Evolutionary conservation across 2,329 filamentous ascomycete genomes (phyloP).

Genomic region (Fonsecaea multimorphosa): DNA sequence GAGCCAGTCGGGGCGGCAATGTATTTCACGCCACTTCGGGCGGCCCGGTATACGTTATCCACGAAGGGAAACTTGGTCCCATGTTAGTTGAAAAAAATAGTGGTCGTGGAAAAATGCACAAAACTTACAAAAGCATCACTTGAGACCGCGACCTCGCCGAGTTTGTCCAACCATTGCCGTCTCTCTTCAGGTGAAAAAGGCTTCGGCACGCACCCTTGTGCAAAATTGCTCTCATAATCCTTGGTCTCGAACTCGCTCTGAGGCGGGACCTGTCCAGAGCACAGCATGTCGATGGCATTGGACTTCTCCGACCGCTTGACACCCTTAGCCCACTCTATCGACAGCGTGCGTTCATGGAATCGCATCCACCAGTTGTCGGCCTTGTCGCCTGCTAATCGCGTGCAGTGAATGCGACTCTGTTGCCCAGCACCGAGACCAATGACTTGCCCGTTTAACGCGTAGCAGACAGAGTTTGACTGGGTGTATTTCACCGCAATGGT

Average conservation of each 20-base stretch:
- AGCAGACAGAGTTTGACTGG: slow-evolving; percentile 98
- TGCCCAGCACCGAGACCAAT: slow-evolving; percentile 94
- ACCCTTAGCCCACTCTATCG: slow-evolving; percentile 95
- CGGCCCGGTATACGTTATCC: slow-evolving; percentile 94
- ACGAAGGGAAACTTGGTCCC: slow-evolving; percentile 84
- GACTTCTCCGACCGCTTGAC: slow-evolving; percentile 96
- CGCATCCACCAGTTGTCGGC: slow-evolving; percentile 99
- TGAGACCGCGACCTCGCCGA: slow-evolving; percentile 77
- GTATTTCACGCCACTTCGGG: slow-evolving; percentile 90
- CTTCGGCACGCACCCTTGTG: slow-evolving; percentile 72
- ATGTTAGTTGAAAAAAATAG: not conserved
- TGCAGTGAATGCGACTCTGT: slow-evolving; percentile 98
- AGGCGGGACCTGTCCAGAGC: slow-evolving; percentile 81
- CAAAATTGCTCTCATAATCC: slow-evolving; percentile 87
- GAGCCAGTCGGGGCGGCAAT: slow-evolving; percentile 89
- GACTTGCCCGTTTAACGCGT: slow-evolving; percentile 90
- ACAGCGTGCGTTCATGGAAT: slow-evolving; percentile 87
- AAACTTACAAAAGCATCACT: slow-evolving; percentile 90
- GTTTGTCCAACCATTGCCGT: slow-evolving; percentile 80
- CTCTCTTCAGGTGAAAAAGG: slow-evolving; percentile 85
- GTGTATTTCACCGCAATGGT: slow-evolving; percentile 99
- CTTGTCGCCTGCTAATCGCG: slow-evolving; percentile 94
- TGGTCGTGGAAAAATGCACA: not conserved
- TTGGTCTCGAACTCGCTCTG: slow-evolving; percentile 81
- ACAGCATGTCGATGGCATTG: slow-evolving; percentile 95